phyloP scores from a whole-genome alignment of 345 rosid genomes.

The Eucalyptus leucophloia region DNA sequence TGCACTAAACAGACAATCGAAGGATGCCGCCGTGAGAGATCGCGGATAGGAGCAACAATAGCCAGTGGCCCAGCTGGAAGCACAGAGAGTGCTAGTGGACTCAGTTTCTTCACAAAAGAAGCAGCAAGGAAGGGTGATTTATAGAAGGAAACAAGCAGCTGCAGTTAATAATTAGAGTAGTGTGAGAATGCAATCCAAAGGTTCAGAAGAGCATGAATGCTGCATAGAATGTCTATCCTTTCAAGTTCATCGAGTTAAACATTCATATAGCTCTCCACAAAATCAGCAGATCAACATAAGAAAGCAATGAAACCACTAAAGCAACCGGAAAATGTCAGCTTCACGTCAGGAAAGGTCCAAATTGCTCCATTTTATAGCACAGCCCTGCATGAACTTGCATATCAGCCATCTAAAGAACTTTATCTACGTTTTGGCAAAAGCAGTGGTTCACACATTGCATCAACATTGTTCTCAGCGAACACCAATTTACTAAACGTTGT shows the following conservation, averaged over 20 bases:
- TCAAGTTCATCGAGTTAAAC: background rate
- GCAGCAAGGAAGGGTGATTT: constrained; percentile 92
- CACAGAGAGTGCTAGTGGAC: constrained; percentile 55
- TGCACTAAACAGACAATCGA: constrained; percentile 86
- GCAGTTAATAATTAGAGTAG: background rate
- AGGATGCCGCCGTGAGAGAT: constrained; percentile 81
- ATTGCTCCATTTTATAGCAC: background rate
- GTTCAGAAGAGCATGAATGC: background rate
- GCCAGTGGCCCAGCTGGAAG: constrained; percentile 88
- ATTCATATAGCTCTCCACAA: background rate
- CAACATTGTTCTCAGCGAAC: background rate
- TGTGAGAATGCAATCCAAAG: background rate
- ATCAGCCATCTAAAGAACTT: background rate
- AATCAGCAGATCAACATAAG: background rate
- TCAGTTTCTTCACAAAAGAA: constrained; percentile 79
- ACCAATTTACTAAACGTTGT: no score
- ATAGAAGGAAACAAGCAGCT: constrained; percentile 93
- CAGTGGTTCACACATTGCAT: no score
- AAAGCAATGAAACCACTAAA: background rate
- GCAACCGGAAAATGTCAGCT: background rate
- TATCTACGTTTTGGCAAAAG: no score
- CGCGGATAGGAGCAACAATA: constrained; percentile 67
- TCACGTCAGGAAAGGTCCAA: background rate
- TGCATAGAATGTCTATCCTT: background rate
- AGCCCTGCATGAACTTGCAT: background rate